phyloP scores from a whole-genome alignment of 148 eudicot genomes.

The Silene conica region DNA sequence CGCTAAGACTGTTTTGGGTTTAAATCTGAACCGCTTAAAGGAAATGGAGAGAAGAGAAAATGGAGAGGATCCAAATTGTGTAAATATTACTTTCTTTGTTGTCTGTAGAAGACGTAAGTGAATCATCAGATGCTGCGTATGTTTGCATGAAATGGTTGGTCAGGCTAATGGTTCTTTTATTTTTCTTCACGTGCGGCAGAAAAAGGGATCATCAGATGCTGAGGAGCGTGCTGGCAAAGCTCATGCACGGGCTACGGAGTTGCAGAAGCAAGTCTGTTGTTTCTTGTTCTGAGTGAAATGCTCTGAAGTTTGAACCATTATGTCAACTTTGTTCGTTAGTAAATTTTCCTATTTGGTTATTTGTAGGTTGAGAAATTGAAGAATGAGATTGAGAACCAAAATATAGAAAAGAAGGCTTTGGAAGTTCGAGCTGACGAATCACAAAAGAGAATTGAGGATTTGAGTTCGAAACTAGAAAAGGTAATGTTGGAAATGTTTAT shows the following conservation, averaged over 20 bases:
- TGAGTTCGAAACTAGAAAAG: constrained; percentile 45
- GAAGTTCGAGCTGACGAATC: constrained; percentile 44
- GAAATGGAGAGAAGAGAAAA: too few relatives aligned
- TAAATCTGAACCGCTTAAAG: too few relatives aligned
- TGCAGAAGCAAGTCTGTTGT: constrained; percentile 56
- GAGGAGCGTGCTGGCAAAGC: constrained; percentile 56
- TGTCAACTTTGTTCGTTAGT: neutral
- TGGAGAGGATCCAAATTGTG: too few relatives aligned
- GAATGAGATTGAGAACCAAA: constrained; percentile 53
- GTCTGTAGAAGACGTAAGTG: too few relatives aligned
- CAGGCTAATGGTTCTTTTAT: neutral
- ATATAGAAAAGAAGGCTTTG: constrained; percentile 47
- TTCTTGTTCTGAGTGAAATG: neutral
- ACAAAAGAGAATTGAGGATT: constrained; percentile 48
- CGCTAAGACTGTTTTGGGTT: too few relatives aligned
- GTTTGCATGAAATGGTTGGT: neutral
- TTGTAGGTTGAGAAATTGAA: constrained; percentile 55
- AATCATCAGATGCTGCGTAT: too few relatives aligned
- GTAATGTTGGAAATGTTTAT: constrained; percentile 34
- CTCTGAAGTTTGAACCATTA: neutral
- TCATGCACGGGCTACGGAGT: constrained; percentile 49
- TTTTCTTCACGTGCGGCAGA: constrained; percentile 31
- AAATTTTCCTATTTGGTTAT: neutral
- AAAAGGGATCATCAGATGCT: constrained; percentile 60
- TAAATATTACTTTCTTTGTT: neutral